Evolutionary conservation across 139 green algal genomes (phyloP).

Genomic region (Chlamydomonas urium): DNA sequence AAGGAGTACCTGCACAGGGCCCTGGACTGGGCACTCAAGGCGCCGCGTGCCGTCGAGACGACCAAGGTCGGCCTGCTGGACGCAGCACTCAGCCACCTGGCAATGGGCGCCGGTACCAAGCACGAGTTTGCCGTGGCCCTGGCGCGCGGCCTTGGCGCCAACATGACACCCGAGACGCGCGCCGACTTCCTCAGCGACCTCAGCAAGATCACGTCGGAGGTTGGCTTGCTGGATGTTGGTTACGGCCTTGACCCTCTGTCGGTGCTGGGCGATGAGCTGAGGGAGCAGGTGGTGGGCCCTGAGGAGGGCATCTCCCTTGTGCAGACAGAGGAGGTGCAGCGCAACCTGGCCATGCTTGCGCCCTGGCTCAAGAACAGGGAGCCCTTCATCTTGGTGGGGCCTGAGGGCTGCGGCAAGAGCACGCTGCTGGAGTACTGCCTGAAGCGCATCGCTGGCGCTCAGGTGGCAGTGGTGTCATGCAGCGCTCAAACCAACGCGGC

Average conservation of each 20-base stretch:
- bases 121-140: constrained; percentile 45
- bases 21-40: constrained; percentile 38
- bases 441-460: constrained; percentile 30
- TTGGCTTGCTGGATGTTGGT: constrained; percentile 25
- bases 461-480: constrained; percentile 62
- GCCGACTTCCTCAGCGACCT: constrained; percentile 46
- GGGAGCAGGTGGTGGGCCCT: constrained; percentile 22
- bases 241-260: constrained; percentile 33
- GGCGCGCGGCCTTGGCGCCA: constrained; percentile 52
- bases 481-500: constrained; percentile 66
- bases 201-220: constrained; percentile 28
- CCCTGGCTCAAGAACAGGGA: constrained; percentile 60
- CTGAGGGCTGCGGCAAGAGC: constrained; percentile 70
- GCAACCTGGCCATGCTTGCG: constrained; percentile 43
- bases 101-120: constrained; percentile 23
- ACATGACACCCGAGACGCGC: constrained; percentile 39
- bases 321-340: constrained; percentile 27
- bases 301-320: constrained; percentile 1
- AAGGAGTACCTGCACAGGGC: constrained; percentile 45
- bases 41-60: constrained; percentile 41
- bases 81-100: constrained; percentile 46
- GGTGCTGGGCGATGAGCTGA: constrained; percentile 35
- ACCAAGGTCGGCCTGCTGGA: constrained; percentile 40
- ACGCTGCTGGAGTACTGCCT: constrained; percentile 64
- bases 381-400: constrained; percentile 69